A percentile compares a stretch with the other conserved stretches of the same genome.
Evolutionary conservation across 2,329 filamentous ascomycete species (phyloP).

Genomic region (Geoglossum cookeanum): DNA sequence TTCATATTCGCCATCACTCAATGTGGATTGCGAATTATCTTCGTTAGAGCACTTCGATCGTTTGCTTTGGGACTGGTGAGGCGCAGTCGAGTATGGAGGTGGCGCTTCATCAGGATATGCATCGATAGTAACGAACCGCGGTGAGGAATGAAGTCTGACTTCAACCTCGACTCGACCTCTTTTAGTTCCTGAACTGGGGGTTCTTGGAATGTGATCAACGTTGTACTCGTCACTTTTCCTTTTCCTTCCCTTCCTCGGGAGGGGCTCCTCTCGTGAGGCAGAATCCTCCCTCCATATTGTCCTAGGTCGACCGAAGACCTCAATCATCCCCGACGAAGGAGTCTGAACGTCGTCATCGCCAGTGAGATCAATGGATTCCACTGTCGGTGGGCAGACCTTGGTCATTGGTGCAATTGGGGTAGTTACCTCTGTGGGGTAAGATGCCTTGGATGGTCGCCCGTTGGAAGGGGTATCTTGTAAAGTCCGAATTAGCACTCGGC

Average conservation of each 20-base stretch:
- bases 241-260: conserved; percentile 25
- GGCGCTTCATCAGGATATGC: conserved; percentile 7
- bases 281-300: conserved; percentile 26
- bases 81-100: conserved; percentile 10
- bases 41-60: neutral
- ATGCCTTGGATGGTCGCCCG: neutral
- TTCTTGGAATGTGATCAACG: neutral
- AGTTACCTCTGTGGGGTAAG: neutral
- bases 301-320: conserved; percentile 23
- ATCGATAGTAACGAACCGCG: conserved; percentile 8
- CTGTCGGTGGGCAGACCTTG: neutral
- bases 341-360: conserved; percentile 19
- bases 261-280: conserved; percentile 20
- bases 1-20: neutral
- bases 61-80: conserved; percentile 14
- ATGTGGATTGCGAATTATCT: neutral
- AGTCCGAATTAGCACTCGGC: neutral
- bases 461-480: neutral
- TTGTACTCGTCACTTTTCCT: conserved; percentile 27
- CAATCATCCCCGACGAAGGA: conserved; percentile 21
- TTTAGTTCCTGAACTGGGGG: conserved; percentile 15
- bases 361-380: conserved; percentile 28
- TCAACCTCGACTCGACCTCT: neutral
- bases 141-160: conserved; percentile 2
- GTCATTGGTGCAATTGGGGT: neutral